Evolutionary conservation across 2,329 filamentous ascomycete genomes (phyloP).

Genomic region (Colletotrichum shisoi): DNA sequence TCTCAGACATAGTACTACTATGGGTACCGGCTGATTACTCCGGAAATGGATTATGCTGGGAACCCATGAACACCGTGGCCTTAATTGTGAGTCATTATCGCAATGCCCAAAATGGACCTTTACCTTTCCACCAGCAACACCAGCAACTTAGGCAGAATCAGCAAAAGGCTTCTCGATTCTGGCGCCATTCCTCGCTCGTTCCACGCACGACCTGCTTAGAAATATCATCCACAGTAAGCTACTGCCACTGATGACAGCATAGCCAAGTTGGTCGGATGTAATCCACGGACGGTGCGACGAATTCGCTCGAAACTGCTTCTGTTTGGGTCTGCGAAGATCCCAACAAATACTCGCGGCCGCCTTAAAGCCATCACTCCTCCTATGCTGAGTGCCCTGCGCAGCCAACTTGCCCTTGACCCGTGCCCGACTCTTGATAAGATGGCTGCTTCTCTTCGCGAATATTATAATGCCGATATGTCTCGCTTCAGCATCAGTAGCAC

Average conservation of each 20-base stretch:
- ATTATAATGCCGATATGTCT: conserved; percentile 14
- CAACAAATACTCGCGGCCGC: conserved; percentile 40
- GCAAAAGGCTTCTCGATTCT: not conserved
- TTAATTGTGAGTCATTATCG: not conserved
- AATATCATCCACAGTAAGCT: conserved; percentile 10
- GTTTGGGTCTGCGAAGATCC: conserved; percentile 40
- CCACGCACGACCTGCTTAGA: conserved; percentile 8
- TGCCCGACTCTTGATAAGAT: conserved; percentile 10
- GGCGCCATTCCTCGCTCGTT: conserved; percentile 16
- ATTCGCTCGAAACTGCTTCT: conserved; percentile 38
- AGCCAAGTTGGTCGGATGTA: conserved; percentile 20
- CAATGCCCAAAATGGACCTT: not conserved
- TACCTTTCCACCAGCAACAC: not conserved
- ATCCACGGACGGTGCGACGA: conserved; percentile 20
- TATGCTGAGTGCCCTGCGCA: conserved; percentile 41
- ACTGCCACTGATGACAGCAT: conserved; percentile 21
- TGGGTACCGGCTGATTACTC: conserved; percentile 4
- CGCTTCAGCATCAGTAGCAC: conserved; percentile 17
- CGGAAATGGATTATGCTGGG: conserved; percentile 10
- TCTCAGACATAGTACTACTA: not conserved
- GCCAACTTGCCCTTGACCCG: conserved; percentile 27
- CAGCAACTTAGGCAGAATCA: conserved; percentile 2
- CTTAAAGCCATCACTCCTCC: conserved; percentile 40
- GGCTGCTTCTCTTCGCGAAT: conserved; percentile 9
- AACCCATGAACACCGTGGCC: conserved; percentile 18